Evolutionary conservation across 1,139 yeast species (phyloP).

Genomic region (Chernovozyma aurita): DNA sequence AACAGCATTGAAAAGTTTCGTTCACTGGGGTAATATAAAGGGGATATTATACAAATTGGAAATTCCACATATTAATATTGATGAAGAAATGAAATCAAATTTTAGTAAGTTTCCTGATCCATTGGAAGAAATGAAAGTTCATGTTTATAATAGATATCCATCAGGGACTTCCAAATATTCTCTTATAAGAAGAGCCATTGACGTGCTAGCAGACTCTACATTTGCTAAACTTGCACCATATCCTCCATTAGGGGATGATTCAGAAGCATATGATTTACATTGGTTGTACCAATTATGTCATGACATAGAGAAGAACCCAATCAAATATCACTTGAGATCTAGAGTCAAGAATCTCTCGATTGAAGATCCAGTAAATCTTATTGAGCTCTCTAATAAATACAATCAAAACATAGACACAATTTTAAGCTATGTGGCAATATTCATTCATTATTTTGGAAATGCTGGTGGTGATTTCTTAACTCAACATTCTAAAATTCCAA

Average conservation of each 20-base stretch:
- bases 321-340: slow-evolving; percentile 47
- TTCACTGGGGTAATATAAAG: slow-evolving; percentile 54
- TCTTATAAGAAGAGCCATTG: slow-evolving; percentile 38
- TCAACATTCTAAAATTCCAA: slow-evolving; percentile 43
- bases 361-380: slow-evolving; percentile 30
- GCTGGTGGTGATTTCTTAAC: slow-evolving; percentile 36
- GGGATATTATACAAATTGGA: slow-evolving; percentile 43
- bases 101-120: slow-evolving; percentile 44
- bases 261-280: slow-evolving; percentile 19
- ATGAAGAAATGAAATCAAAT: slow-evolving; percentile 21
- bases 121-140: slow-evolving; percentile 32
- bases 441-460: slow-evolving; percentile 27
- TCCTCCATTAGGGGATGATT: slow-evolving; percentile 11
- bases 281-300: slow-evolving; percentile 41
- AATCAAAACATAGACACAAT: slow-evolving; percentile 19
- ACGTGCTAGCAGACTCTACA: slow-evolving; percentile 22
- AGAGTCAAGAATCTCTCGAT: slow-evolving; percentile 31
- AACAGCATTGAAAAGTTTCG: slow-evolving; percentile 48
- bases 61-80: slow-evolving; percentile 36
- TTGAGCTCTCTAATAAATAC: slow-evolving; percentile 29
- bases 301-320: slow-evolving; percentile 46
- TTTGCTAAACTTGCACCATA: slow-evolving; percentile 22
- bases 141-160: slow-evolving; percentile 46
- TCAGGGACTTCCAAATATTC: slow-evolving; percentile 52
- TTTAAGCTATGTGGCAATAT: slow-evolving; percentile 25